Evolutionary conservation across 2,329 filamentous ascomycete genomes (phyloP), one percentile per base, ranked within the genome.

Genomic region (Colletotrichum cuscutae): DNA sequence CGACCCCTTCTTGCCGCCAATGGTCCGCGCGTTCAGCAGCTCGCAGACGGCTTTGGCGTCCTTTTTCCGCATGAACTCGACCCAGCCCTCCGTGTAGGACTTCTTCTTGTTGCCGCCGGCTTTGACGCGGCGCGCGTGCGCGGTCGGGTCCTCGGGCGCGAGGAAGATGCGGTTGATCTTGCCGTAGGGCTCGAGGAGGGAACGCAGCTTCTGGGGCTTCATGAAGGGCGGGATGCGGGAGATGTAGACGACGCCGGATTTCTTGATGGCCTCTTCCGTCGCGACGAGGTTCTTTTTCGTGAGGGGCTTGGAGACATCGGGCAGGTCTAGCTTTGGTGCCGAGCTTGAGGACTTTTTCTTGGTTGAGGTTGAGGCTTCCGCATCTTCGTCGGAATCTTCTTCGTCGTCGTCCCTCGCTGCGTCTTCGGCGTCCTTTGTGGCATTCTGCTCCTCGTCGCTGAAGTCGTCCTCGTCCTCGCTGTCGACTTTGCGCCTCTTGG

Each of bases 141-240:
- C 87, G 4, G 88, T 81, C 0, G 91, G 88, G 78, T 95, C 91
- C 82, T 97, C 94, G 13, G 94, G 94, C 0, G 93, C 91, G 22
- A 96, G 88, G 84, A 95, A 96, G 69, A 95, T 91, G 77, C 93
- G 92, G 78, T 93, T 93, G 78, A 96, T 90, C 52, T 87, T 86
- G 73, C 94, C 94, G 82, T 95, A 94, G 11, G 92, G 92, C 74
- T 91, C 88, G 66, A 97, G 89, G 15, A 95, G 90, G 22, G 92
- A 91, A 76, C 93, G 91, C 53, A 97, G 86, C 79, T 95, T 95
- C 64, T 87, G 85, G 7, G 94, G 94, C 78, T 95, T 95, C 94
- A 97, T 97, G 82, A 95, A 97, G 0, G 95, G 95, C 4, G 95
- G 94, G 75, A 97, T 90, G 72, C 94, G 91, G 5, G 94, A 96